A percentile compares a stretch with the other conserved stretches of the same genome.
These are phyloP conservation scores for Pythium vanterpoolii DNA, from an alignment of 352 stramenopile species.

Conservation along the genomic window DNA sequence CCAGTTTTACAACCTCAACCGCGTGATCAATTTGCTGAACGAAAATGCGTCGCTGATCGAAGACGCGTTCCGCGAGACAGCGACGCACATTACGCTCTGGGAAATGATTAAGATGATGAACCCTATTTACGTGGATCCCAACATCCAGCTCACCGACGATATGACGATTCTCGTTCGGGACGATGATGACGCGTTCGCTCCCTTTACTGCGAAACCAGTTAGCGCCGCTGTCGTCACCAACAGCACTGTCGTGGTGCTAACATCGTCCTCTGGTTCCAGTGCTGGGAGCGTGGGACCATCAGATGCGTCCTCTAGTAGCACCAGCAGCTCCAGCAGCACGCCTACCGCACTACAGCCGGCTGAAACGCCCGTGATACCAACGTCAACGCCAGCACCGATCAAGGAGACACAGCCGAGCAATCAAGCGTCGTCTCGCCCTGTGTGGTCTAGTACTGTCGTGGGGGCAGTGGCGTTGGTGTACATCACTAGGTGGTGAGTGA, in stretches of 20 bases:
- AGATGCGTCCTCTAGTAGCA: not conserved
- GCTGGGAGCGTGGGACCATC: not conserved
- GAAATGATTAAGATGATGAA: constrained; percentile 34
- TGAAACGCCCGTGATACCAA: not conserved
- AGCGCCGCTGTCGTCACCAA: no score
- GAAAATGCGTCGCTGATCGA: constrained; percentile 29
- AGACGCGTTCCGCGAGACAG: constrained; percentile 15
- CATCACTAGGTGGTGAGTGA: not conserved
- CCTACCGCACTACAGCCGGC: not conserved
- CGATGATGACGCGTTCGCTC: not conserved
- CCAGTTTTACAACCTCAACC: constrained; percentile 33
- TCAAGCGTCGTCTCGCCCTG: not conserved
- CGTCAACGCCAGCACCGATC: not conserved
- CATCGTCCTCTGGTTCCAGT: not conserved
- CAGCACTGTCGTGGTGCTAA: not conserved
- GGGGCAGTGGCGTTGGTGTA: not conserved
- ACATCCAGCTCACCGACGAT: constrained; percentile 19
- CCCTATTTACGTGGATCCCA: constrained; percentile 22
- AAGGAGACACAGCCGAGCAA: constrained; percentile 3
- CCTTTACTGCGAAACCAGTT: no score
- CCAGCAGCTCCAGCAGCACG: not conserved
- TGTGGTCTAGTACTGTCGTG: not conserved
- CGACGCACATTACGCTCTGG: constrained; percentile 22
- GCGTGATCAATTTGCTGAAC: constrained; percentile 26
- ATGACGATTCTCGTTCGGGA: constrained; percentile 26